A percentile compares a stretch with the other conserved stretches of the same genome.
Evolutionary conservation across 768 basidiomycete genomes (phyloP).

Genomic region (Megacollybia marginata): DNA sequence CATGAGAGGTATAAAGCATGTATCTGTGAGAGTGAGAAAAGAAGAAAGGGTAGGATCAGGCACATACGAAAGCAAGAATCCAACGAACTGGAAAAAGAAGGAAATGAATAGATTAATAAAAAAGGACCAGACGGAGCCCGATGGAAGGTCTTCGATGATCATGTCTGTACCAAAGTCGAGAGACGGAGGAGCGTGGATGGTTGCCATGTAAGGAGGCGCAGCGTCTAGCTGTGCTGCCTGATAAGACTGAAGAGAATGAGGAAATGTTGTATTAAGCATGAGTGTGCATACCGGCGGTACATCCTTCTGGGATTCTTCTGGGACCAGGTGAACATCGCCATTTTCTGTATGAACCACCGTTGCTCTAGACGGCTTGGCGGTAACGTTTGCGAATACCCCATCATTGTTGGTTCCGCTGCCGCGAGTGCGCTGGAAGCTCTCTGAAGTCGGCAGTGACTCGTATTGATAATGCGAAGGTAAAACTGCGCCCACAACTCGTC

Average conservation of each 20-base stretch:
- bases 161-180: slow-evolving; percentile 44
- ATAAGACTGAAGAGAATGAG: slow-evolving; percentile 54
- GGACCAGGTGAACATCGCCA: slow-evolving; percentile 56
- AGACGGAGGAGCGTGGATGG: slow-evolving; percentile 71
- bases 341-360: slow-evolving; percentile 40
- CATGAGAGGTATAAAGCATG: slow-evolving; percentile 76
- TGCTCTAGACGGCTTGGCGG: slow-evolving; percentile 68
- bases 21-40: too few relatives aligned
- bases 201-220: slow-evolving; percentile 82
- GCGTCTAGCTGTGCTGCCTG: slow-evolving; percentile 81
- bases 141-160: slow-evolving; percentile 88
- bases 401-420: slow-evolving; percentile 81
- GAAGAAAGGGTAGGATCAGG: background rate
- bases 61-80: slow-evolving; percentile 88
- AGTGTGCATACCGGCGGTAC: slow-evolving; percentile 69
- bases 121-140: slow-evolving; percentile 73
- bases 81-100: slow-evolving; percentile 96
- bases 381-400: slow-evolving; percentile 93
- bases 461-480: slow-evolving; percentile 59
- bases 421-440: slow-evolving; percentile 13
- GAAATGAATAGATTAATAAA: slow-evolving; percentile 76
- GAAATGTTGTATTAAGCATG: background rate
- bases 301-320: slow-evolving; percentile 77
- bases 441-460: slow-evolving; percentile 29
- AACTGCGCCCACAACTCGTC: slow-evolving; percentile 50